Evolutionary conservation across 768 basidiomycete species (phyloP), one percentile per base, ranked within the genome.

Genomic region (Lentinula aciculospora): DNA sequence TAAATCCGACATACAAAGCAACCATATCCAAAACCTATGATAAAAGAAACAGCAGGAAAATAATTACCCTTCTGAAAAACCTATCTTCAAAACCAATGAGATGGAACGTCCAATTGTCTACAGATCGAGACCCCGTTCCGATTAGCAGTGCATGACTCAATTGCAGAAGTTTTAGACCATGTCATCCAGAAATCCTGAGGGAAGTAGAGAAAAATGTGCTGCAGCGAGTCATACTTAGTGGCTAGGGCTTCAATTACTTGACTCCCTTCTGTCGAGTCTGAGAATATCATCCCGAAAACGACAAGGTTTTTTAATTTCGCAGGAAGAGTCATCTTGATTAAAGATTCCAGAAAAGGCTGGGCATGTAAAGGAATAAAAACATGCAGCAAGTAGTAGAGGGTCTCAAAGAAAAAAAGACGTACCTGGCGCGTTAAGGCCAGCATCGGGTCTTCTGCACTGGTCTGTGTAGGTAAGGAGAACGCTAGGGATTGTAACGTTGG

Each of bases 241-340:
- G 61, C 48, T 21, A 62, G 56, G 8, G 56, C 55, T 17, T 60
- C 49, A 34, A 62, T 53, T 17, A 60, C 50, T n/a, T 60, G 27
- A 12, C 31, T 44, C 4, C 61, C 61, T 37, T 62, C 59, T n/a
- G 34, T 39, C 25, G 37, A 15, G 51, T 62, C 55, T 9, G 58
- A 62, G 40, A 56, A 51, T 40, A 62, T 53, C 61, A 62, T 62
- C 29, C 47, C 56, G n/a, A 59, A 40, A 13, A 62, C 46, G 46
- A 54, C 59, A 19, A 62, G 50, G 37, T 57, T 31, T 42, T 62
- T 40, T 12, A 62, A 25, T 21, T 57, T 40, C 23, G 36, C 23
- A 9, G 58, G 58, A 7, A 62, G 25, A n/a, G 34, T 47, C 59
- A 62, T 60, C 15, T 45, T 53, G n/a, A 62, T 60, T 10, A 60